Conservation (phyloP, 352 stramenopile species). For the Discostella stelligera region DNA sequence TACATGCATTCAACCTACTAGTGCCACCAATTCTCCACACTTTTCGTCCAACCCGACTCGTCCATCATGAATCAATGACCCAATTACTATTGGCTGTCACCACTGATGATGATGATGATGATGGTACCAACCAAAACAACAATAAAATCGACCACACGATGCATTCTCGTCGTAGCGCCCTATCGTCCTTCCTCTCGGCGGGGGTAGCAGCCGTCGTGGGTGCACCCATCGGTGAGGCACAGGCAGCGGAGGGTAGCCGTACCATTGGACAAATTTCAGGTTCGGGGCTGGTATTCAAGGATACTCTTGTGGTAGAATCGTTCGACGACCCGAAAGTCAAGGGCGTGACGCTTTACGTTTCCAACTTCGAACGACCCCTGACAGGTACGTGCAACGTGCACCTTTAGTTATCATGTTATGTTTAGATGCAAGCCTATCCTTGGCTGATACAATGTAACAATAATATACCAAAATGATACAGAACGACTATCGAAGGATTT, state of each 20-base stretch:
- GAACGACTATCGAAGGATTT: slow-evolving; percentile 82
- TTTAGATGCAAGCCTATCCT: background rate
- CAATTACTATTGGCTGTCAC: slow-evolving; percentile 5
- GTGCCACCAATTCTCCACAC: background rate
- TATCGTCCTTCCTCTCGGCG: slow-evolving; percentile 11
- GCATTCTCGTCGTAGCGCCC: slow-evolving; percentile 11
- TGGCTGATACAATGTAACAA: background rate
- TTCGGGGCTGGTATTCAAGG: slow-evolving; percentile 80
- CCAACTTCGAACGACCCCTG: slow-evolving; percentile 84
- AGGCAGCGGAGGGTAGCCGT: slow-evolving; percentile 36
- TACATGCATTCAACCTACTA: slow-evolving; percentile 10
- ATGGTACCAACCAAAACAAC: background rate
- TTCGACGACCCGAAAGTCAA: slow-evolving; percentile 86
- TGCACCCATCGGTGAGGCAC: slow-evolving; percentile 2
- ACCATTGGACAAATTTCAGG: slow-evolving; percentile 68
- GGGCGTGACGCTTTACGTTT: slow-evolving; percentile 85
- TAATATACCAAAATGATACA: background rate
- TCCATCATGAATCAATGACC: background rate
- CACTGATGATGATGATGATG: background rate
- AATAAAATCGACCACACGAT: background rate
- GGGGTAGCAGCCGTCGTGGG: slow-evolving; percentile 3
- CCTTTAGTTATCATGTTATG: too few species aligned
- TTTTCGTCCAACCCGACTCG: background rate
- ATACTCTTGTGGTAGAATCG: slow-evolving; percentile 78
- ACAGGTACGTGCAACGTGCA: slow-evolving; percentile 39